Base-by-base conservation (phyloP, 345 rosid species). In the Murraya paniculata region DNA sequence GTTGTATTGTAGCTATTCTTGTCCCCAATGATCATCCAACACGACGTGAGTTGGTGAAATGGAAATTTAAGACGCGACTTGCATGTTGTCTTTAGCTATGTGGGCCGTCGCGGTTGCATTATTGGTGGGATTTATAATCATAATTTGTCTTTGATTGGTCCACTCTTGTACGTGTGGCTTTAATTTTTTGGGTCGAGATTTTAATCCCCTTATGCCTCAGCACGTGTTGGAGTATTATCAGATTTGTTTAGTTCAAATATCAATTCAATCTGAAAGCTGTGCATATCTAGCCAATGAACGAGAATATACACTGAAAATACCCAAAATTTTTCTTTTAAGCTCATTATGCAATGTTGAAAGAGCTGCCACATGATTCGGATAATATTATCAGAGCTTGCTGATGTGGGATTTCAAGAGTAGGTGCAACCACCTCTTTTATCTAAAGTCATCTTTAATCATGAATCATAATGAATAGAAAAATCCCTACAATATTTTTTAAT, bases 131-230 rank as follows among this genome's bases (percentile, higher is more conserved):
- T 41, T 70, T 31, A 30, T 24, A 33, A 48, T 75, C 62, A 9
- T 24, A 9, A 0, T 25, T 33, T 35, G 22, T 39, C 53, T 50
- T 25, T 65, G 73, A 62, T 73, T 66, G 80, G 73, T 79, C 85
- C 91, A 77, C 64, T 22, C 64, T 19, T 77, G 80, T 79, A 45
- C 41, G 74, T 78, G 64, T 60, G 31, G 66, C 82, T 71, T 2
- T 33, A 16, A 2, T 2, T 64, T 3, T 64, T 9, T 62, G 8
- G 22, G 7, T 16, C 9, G 38, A 16, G 25, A n/a, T 57, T 22
- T 57, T 2, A n/a, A 9, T 58, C 27, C 3, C 9, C 27, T 58
- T 0, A 22, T n/a, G 25, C 60, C 25, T 56, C 24, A 56, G 1
- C 50, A 45, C 18, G 50, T 13, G 50, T 53, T 53, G 7, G 7